Evolutionary conservation across 768 basidiomycete species (phyloP).

Genomic region (Tricholoma terreum): DNA sequence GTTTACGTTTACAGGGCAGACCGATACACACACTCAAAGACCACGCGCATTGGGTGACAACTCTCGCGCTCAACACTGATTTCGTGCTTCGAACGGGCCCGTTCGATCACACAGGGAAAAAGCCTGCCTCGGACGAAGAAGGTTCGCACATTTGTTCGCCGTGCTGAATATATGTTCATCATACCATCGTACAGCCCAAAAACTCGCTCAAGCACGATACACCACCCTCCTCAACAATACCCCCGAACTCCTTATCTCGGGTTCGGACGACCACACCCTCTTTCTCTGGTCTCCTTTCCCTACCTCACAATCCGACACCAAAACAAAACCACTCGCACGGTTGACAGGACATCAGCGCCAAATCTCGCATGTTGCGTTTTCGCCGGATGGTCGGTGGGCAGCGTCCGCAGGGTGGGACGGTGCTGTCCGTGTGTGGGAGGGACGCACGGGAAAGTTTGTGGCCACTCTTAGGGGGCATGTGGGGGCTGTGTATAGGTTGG

Average conservation of each 20-base stretch:
- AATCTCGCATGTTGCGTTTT: slow-evolving; percentile 91
- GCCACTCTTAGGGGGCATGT: slow-evolving; percentile 91
- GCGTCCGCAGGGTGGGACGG: slow-evolving; percentile 92
- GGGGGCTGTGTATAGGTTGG: slow-evolving; percentile 88
- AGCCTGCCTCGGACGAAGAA: slow-evolving; percentile 77
- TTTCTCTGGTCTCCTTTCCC: slow-evolving; percentile 92
- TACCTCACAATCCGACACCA: slow-evolving; percentile 20
- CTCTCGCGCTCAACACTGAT: slow-evolving; percentile 92
- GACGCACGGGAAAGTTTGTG: slow-evolving; percentile 79
- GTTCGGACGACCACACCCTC: slow-evolving; percentile 96
- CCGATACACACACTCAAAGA: slow-evolving; percentile 84
- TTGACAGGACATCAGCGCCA: slow-evolving; percentile 95
- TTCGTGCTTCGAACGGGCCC: slow-evolving; percentile 94
- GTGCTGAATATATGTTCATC: not conserved
- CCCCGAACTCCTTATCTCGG: slow-evolving; percentile 88
- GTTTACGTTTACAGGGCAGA: slow-evolving; percentile 57
- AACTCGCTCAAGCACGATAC: slow-evolving; percentile 75
- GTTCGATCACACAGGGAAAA: slow-evolving; percentile 84
- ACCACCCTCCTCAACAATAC: slow-evolving; percentile 57
- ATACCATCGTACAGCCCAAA: slow-evolving; percentile 53
- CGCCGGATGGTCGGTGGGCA: slow-evolving; percentile 89
- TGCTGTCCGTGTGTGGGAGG: slow-evolving; percentile 76
- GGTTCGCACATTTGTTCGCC: slow-evolving; percentile 40
- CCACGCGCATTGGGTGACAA: slow-evolving; percentile 99
- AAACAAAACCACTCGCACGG: slow-evolving; percentile 54